phyloP scores from a whole-genome alignment of 495 filamentous ascomycete species.

The Lophium mytilinum region DNA sequence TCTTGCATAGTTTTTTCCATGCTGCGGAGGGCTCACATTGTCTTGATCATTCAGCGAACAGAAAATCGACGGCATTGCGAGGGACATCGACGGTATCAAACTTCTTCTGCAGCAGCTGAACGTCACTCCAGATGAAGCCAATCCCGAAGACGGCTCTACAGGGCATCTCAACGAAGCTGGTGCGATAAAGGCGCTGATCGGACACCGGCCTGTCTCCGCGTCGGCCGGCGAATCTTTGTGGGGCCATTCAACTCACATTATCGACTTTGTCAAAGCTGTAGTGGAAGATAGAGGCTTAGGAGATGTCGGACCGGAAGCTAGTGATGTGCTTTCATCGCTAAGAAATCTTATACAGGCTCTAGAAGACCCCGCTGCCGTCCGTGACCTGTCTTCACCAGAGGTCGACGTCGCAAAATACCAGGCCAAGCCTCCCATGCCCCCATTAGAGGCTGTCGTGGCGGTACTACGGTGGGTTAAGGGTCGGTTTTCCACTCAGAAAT shows the following conservation, averaged over 20 bases:
- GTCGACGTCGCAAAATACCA: not conserved
- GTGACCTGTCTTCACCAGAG: not conserved
- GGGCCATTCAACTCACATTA: conserved; percentile 24
- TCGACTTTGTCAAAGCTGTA: conserved; percentile 28
- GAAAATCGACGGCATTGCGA: conserved; percentile 29
- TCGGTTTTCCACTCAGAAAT: conserved; percentile 8
- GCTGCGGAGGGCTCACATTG: not conserved
- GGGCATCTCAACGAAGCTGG: too few species aligned
- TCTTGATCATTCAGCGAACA: conserved; percentile 14
- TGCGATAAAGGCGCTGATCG: too few species aligned
- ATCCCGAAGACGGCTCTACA: conserved; percentile 14
- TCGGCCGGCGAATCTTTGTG: conserved; percentile 18
- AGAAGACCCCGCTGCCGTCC: not conserved
- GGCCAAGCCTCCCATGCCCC: conserved; percentile 18
- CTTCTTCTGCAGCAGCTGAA: conserved; percentile 17
- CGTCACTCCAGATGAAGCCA: conserved; percentile 17
- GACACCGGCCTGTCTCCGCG: too few species aligned
- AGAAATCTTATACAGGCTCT: too few species aligned
- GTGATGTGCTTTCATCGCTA: too few species aligned
- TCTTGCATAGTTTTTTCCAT: not conserved
- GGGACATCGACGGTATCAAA: conserved; percentile 22
- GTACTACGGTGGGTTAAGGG: conserved; percentile 36
- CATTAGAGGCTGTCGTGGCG: conserved; percentile 21
- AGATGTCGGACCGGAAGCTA: conserved; percentile 10
- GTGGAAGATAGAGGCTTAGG: conserved; percentile 13